Percentiles rank a stretch among this genome's conserved stretches.
Evolutionary conservation across 305 asterid genomes (phyloP).

Genomic region (Ruellia speciosa): DNA sequence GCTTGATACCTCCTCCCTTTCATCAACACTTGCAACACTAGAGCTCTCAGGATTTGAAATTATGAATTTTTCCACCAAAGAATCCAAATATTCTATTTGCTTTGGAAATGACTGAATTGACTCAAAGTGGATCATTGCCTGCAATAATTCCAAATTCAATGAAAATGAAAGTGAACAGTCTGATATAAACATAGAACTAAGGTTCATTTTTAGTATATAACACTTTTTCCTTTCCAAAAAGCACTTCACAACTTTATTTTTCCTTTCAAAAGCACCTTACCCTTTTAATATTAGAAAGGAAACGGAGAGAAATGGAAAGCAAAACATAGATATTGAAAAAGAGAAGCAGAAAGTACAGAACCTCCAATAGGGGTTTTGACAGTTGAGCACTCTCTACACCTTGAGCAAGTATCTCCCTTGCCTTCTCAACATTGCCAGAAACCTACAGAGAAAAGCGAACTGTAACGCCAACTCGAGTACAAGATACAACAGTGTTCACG

Average conservation of each 20-base stretch:
- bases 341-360: slow-evolving; percentile 24
- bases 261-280: background rate
- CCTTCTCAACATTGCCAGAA: slow-evolving; percentile 80
- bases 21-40: slow-evolving; percentile 56
- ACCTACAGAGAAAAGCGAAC: slow-evolving; percentile 38
- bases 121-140: slow-evolving; percentile 95
- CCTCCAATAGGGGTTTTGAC: slow-evolving; percentile 94
- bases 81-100: slow-evolving; percentile 66
- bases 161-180: slow-evolving; percentile 1
- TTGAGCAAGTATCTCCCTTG: slow-evolving; percentile 79
- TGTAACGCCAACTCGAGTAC: slow-evolving; percentile 10
- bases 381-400: slow-evolving; percentile 68
- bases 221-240: background rate
- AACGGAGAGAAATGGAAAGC: slow-evolving; percentile 2
- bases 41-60: slow-evolving; percentile 48
- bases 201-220: background rate
- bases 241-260: background rate
- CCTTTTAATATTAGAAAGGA: slow-evolving; percentile 1
- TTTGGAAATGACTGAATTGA: slow-evolving; percentile 78
- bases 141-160: slow-evolving; percentile 21
- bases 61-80: slow-evolving; percentile 72
- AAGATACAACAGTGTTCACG: background rate
- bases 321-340: slow-evolving; percentile 1
- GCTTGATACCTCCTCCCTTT: slow-evolving; percentile 89
- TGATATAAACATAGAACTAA: slow-evolving; percentile 2